Percentiles rank a stretch among this genome's conserved stretches.
These are phyloP conservation scores for Alternaria viburni DNA, from an alignment of 2,329 filamentous ascomycete species.

Conservation along the genomic window DNA sequence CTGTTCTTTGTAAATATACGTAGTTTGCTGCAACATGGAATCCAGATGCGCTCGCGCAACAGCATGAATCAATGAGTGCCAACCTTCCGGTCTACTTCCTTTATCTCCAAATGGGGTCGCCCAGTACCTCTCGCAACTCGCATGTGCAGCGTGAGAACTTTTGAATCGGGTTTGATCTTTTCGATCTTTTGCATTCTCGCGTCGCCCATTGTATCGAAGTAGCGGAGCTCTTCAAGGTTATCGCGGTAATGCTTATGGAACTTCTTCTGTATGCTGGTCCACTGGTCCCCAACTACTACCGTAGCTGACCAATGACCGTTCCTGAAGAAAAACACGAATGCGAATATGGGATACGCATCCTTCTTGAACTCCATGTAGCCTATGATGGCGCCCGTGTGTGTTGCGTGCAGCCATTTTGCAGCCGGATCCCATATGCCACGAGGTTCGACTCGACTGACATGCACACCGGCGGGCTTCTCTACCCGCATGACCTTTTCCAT, in stretches of 20 bases:
- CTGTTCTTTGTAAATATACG: neutral
- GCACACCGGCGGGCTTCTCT: neutral
- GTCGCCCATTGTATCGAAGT: conserved; percentile 2
- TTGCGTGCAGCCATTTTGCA: neutral
- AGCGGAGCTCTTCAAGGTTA: neutral
- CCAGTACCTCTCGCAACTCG: neutral
- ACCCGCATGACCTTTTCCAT: conserved; percentile 1
- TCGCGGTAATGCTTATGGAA: conserved; percentile 7
- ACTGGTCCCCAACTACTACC: neutral
- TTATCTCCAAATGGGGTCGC: conserved; percentile 2
- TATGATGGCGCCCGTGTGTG: conserved; percentile 1
- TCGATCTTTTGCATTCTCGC: neutral
- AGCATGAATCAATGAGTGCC: neutral
- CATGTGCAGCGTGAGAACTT: neutral
- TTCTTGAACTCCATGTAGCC: conserved; percentile 6
- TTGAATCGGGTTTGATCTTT: neutral
- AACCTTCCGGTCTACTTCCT: neutral
- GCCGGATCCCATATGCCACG: conserved; percentile 1
- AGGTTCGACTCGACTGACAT: conserved; percentile 2
- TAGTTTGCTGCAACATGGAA: too few species aligned
- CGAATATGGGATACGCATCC: neutral
- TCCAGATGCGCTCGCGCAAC: neutral
- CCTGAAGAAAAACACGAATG: conserved; percentile 8
- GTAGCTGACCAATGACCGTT: conserved; percentile 3
- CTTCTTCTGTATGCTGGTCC: neutral